Conservation (phyloP, 2,329 filamentous ascomycete genomes). For the Pseudonectria buxi region DNA sequence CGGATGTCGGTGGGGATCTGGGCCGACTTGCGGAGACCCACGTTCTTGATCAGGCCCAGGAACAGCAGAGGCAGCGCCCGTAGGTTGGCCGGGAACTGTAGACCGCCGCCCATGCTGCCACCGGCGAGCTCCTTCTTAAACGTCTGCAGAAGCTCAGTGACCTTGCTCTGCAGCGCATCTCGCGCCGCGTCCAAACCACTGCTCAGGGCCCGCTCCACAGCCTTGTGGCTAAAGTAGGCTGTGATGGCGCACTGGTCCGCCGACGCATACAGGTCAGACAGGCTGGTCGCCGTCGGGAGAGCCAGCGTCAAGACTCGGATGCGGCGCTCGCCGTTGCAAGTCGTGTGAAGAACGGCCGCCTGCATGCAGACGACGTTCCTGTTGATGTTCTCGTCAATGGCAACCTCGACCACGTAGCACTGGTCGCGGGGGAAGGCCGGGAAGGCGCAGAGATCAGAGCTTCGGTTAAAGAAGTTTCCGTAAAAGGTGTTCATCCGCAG, state of each 20-base stretch:
- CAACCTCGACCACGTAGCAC: constrained; percentile 95
- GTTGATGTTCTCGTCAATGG: constrained; percentile 88
- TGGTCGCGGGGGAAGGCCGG: constrained; percentile 96
- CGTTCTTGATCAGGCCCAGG: constrained; percentile 91
- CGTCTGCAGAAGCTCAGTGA: constrained; percentile 86
- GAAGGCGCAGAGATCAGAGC: constrained; percentile 95
- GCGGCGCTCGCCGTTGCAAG: constrained; percentile 91
- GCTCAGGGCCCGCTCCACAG: constrained; percentile 81
- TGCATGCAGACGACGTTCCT: constrained; percentile 92
- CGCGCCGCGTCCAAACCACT: constrained; percentile 84
- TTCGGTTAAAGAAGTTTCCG: constrained; percentile 98
- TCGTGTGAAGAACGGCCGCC: constrained; percentile 91
- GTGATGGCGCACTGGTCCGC: constrained; percentile 92
- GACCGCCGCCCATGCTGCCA: constrained; percentile 87
- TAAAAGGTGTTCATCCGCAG: constrained; percentile 97
- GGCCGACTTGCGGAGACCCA: constrained; percentile 84
- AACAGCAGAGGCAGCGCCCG: constrained; percentile 84
- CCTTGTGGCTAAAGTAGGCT: constrained; percentile 95
- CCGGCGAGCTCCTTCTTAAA: constrained; percentile 96
- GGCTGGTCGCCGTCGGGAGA: constrained; percentile 82
- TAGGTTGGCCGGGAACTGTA: constrained; percentile 92
- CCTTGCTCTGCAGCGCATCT: constrained; percentile 84
- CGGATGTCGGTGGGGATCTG: constrained; percentile 92
- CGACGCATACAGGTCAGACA: constrained; percentile 88
- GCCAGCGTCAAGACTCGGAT: constrained; percentile 92